Percentiles rank a stretch among this genome's conserved stretches.
phyloP scores from a whole-genome alignment of 2,329 filamentous ascomycete genomes.

The Beauveria rudraprayagi region DNA sequence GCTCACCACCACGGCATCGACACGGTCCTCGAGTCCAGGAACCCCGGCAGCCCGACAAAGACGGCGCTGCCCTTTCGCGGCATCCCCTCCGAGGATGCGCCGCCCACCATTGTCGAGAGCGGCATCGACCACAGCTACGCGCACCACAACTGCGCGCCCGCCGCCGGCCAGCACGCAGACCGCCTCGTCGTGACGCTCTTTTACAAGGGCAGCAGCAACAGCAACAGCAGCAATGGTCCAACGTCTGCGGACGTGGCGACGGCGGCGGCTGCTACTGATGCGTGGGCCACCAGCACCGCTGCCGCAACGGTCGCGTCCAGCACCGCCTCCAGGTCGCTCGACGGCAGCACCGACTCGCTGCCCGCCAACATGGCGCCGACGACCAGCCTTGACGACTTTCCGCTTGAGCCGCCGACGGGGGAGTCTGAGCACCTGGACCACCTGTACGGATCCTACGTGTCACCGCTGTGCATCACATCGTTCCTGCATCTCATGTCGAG shows the following conservation, averaged over 20 bases:
- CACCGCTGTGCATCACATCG: constrained; percentile 55
- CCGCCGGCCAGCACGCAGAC: constrained; percentile 38
- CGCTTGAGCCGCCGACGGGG: constrained; percentile 49
- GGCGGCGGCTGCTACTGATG: constrained; percentile 17
- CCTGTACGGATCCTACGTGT: constrained; percentile 58
- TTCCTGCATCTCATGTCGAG: constrained; percentile 59
- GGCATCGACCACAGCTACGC: constrained; percentile 55
- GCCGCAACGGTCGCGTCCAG: neutral
- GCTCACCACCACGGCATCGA: constrained; percentile 55
- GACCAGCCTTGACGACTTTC: constrained; percentile 48
- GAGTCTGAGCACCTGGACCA: constrained; percentile 53
- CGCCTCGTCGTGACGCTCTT: constrained; percentile 55
- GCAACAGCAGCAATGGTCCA: constrained; percentile 8
- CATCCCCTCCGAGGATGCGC: constrained; percentile 50
- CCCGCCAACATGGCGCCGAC: constrained; percentile 52
- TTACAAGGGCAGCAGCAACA: constrained; percentile 42
- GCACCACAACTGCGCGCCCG: constrained; percentile 54
- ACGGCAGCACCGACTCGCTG: constrained; percentile 25
- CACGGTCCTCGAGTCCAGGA: constrained; percentile 51
- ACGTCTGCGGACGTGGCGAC: constrained; percentile 18
- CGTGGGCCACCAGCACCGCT: constrained; percentile 14
- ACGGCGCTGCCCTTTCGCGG: constrained; percentile 46
- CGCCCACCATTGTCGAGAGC: constrained; percentile 53
- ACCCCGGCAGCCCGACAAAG: constrained; percentile 19
- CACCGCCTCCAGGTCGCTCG: constrained; percentile 18